A percentile compares a stretch with the other conserved stretches of the same genome.
These are phyloP conservation scores for Cordyceps farinosa DNA, from an alignment of 2,329 filamentous ascomycete species.

Conservation along the genomic window DNA sequence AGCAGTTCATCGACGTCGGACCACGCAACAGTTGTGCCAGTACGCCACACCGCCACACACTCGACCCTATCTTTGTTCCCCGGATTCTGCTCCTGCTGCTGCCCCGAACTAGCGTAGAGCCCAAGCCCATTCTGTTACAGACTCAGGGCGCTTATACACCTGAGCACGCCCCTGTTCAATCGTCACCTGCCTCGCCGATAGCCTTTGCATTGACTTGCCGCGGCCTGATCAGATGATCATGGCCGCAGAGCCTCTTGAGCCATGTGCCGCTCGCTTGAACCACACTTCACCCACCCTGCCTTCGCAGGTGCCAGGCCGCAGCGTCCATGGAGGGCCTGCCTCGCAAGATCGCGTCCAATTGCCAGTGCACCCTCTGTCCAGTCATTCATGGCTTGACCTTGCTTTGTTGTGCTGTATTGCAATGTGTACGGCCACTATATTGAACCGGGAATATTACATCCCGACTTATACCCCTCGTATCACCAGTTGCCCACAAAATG, in stretches of 20 bases:
- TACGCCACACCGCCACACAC: background rate
- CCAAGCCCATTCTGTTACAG: background rate
- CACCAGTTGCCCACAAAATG: background rate
- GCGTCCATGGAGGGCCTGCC: no score
- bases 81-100: background rate
- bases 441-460: background rate
- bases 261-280: no score
- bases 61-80: background rate
- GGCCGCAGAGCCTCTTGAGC: no score
- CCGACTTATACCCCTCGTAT: background rate
- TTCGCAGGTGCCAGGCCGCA: no score
- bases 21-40: background rate
- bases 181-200: background rate
- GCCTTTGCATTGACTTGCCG: background rate
- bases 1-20: background rate
- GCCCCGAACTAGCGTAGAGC: background rate
- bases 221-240: no score
- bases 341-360: no score
- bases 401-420: no score
- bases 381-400: no score
- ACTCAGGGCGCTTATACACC: constrained; percentile 7
- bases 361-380: no score
- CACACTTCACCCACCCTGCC: no score
- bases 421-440: no score
- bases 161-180: background rate